Conservation (phyloP, 352 stramenopile genomes). For the Thraustochytrium sp. region DNA sequence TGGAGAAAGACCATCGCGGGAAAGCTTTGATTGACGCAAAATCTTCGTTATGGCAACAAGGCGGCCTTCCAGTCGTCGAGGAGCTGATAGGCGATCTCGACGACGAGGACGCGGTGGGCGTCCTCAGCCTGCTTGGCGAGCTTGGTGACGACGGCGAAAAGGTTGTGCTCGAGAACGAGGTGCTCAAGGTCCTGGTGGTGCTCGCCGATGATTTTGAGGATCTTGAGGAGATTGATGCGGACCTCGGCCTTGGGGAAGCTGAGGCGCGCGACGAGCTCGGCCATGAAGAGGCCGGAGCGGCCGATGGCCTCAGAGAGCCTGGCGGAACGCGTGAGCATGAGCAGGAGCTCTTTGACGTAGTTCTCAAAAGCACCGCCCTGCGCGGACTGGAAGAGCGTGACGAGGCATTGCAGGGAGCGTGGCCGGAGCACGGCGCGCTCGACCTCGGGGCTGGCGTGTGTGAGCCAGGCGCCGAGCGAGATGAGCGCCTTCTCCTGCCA, state of each 20-base stretch:
- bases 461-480: constrained; percentile 68
- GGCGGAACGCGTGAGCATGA: constrained; percentile 41
- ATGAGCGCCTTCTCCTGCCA: constrained; percentile 80
- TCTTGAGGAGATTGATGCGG: constrained; percentile 80
- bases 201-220: constrained; percentile 80
- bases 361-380: constrained; percentile 52
- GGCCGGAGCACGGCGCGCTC: constrained; percentile 10
- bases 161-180: constrained; percentile 77
- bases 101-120: constrained; percentile 12
- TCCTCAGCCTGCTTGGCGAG: constrained; percentile 40
- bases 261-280: constrained; percentile 69
- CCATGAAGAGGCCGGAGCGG: constrained; percentile 71
- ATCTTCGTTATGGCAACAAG: neutral
- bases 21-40: too few species aligned
- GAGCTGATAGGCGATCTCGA: constrained; percentile 39
- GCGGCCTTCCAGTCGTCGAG: constrained; percentile 22
- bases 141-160: constrained; percentile 52
- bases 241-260: constrained; percentile 75
- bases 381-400: constrained; percentile 52
- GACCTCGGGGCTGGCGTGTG: constrained; percentile 6
- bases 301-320: constrained; percentile 58
- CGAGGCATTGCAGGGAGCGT: constrained; percentile 42
- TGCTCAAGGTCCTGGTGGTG: constrained; percentile 70
- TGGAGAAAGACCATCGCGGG: too few species aligned
- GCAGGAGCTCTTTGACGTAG: constrained; percentile 50